These are phyloP conservation scores for Hanseniaspora nectarophila DNA, from an alignment of 805 yeast species.

Conservation along the genomic window DNA sequence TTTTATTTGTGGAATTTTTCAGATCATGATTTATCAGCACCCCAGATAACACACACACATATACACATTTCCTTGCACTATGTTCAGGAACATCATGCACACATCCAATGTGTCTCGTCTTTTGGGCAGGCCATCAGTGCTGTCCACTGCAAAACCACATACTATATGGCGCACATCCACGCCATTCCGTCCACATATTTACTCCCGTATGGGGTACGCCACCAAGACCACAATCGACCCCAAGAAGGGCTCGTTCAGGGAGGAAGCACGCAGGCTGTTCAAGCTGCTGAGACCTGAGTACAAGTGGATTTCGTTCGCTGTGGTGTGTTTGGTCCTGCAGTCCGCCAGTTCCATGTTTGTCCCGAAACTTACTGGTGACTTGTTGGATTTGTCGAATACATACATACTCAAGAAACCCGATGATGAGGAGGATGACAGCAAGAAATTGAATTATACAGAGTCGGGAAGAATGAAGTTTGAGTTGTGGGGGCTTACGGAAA, in stretches of 20 bases:
- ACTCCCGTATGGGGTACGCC: too few species aligned
- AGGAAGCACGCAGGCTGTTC: conserved; percentile 33
- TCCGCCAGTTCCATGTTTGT: conserved; percentile 40
- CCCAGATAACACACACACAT: too few species aligned
- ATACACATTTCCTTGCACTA: too few species aligned
- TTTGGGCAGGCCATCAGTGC: too few species aligned
- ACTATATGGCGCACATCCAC: too few species aligned
- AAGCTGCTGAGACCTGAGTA: conserved; percentile 47
- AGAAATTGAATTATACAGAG: conserved; percentile 3
- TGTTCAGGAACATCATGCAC: too few species aligned
- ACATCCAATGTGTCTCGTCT: too few species aligned
- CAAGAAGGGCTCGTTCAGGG: conserved; percentile 1
- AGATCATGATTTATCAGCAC: too few species aligned
- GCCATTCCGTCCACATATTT: too few species aligned
- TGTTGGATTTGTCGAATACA: conserved; percentile 52
- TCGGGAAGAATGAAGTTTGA: conserved; percentile 19
- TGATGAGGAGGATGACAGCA: conserved; percentile 18
- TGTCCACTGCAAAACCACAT: too few species aligned
- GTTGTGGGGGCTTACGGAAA: conserved; percentile 48
- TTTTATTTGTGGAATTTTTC: too few species aligned
- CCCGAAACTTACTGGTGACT: conserved; percentile 76
- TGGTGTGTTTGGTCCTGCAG: conserved; percentile 31
- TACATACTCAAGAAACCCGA: conserved; percentile 18
- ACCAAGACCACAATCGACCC: too few species aligned
- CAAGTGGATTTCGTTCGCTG: conserved; percentile 46